Percentiles rank a stretch among this genome's conserved stretches.
Evolutionary conservation across 768 basidiomycete genomes (phyloP).

Genomic region (Kwoniella dendrophila): DNA sequence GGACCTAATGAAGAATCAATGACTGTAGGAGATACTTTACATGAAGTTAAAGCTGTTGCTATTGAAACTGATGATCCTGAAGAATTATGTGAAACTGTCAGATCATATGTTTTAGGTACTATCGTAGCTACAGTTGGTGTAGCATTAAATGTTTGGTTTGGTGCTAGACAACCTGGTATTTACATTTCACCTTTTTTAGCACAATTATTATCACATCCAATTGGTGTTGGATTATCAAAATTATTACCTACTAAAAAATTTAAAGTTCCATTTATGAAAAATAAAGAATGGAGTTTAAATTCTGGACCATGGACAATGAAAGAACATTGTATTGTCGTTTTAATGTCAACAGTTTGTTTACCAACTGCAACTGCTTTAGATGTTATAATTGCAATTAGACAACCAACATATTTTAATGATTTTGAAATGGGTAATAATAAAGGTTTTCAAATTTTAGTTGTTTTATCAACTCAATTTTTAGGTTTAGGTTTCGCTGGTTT

Average conservation of each 20-base stretch:
- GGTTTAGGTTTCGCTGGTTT: constrained; percentile 90
- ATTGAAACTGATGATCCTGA: constrained; percentile 15
- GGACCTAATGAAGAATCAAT: background rate
- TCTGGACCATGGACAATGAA: constrained; percentile 13
- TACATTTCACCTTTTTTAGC: constrained; percentile 17
- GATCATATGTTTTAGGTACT: constrained; percentile 13
- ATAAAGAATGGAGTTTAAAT: constrained; percentile 2
- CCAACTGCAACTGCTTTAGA: constrained; percentile 15
- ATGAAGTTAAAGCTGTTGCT: constrained; percentile 18
- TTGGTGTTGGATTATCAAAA: constrained; percentile 4
- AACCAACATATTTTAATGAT: constrained; percentile 13
- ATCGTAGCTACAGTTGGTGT: constrained; percentile 13
- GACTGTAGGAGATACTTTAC: constrained; percentile 5
- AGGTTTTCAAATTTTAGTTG: constrained; percentile 14
- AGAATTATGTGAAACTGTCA: constrained; percentile 19
- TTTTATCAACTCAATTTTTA: constrained; percentile 62
- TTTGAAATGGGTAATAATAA: constrained; percentile 4
- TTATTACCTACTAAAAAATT: background rate
- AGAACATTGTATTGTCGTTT: constrained; percentile 7
- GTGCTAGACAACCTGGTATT: constrained; percentile 17
- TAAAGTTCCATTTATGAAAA: background rate
- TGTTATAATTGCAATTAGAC: constrained; percentile 10
- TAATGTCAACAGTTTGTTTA: constrained; percentile 17
- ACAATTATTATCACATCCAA: constrained; percentile 12
- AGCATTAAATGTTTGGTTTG: constrained; percentile 18